phyloP scores from a whole-genome alignment of 73 alveolate species.

The Blepharisma stoltei region DNA sequence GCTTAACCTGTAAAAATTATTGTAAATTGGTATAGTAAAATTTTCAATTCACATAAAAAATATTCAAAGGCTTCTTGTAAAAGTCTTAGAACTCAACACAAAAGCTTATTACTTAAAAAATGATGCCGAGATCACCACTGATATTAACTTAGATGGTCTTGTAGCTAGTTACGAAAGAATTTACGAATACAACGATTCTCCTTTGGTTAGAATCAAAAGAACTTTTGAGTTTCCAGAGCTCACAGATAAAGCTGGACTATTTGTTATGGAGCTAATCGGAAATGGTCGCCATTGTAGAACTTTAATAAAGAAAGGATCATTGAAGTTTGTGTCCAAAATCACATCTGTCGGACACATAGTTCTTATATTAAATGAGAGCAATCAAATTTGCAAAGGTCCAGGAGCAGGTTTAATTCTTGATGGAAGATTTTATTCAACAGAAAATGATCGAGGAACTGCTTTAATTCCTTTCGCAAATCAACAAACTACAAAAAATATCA shows the following conservation, averaged over 20 bases:
- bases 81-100: slow-evolving; percentile 82
- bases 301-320: slow-evolving; percentile 81
- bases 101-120: slow-evolving; percentile 71
- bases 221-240: slow-evolving; percentile 23
- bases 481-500: slow-evolving; percentile 9
- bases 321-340: slow-evolving; percentile 45
- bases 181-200: slow-evolving; percentile 17
- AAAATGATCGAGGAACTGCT: slow-evolving; percentile 32
- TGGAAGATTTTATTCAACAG: slow-evolving; percentile 33
- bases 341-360: slow-evolving; percentile 56
- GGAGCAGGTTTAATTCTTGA: slow-evolving; percentile 49
- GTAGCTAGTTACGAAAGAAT: slow-evolving; percentile 28
- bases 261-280: slow-evolving; percentile 83
- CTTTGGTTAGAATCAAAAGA: slow-evolving; percentile 28
- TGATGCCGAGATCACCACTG: slow-evolving; percentile 27
- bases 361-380: slow-evolving; percentile 57
- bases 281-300: slow-evolving; percentile 81
- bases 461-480: slow-evolving; percentile 36
- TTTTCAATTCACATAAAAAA: slow-evolving; percentile 73
- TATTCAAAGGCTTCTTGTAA: slow-evolving; percentile 61
- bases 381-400: slow-evolving; percentile 40
- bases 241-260: slow-evolving; percentile 56
- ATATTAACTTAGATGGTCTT: slow-evolving; percentile 45
- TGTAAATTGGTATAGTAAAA: slow-evolving; percentile 64
- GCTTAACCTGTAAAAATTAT: slow-evolving; percentile 53